Evolutionary conservation across 257 asterid species (phyloP), one percentile per base, ranked within the genome.

Genomic region (Penstemon eatonii): DNA sequence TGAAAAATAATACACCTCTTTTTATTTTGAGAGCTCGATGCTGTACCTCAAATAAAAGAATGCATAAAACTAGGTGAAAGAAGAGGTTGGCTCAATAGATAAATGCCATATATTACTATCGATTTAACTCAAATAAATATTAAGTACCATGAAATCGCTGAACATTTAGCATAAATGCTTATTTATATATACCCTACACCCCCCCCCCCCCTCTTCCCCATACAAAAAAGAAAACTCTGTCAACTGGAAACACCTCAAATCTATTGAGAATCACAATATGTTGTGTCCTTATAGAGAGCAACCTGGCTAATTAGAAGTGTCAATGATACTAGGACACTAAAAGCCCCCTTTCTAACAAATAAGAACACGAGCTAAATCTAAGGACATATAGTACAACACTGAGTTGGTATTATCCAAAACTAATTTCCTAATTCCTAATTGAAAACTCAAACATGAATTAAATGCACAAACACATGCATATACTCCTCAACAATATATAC

Each of bases 1-100:
- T 43, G 70, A 77, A 80, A 62, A 80, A 77, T 75, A 77, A 75
- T 75, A 79, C 72, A 70, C 74, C 63, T 62, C 72, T 78, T 81
- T 82, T 78, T 25, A 80, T 70, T 82, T 78, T 56, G 75, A 69
- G 71, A 73, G 66, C 68, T 72, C 39, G 54, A 79, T 66, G 72
- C 59, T 71, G 50, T 41, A 72, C 62, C 74, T 69, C 78, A 71
- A 70, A 44, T 47, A 65, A 51, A 59, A 72, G 45, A 76, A 69
- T 54, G 66, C 54, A 66, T 10, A 46, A 44, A 69, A 25, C 33
- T 51, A 49, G 46, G 25, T 25, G 71, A 60, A 15, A 44, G 42
- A n/a, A 60, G 70, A 68, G 72, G 68, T 38, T 65, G 11, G 54
- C 36, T 53, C 41, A 53, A 51, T 43, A 47, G 60, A 62, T 38